These are phyloP conservation scores for Beauveria scarabaeidicola DNA, from an alignment of 2,329 filamentous ascomycete genomes.

Conservation along the genomic window DNA sequence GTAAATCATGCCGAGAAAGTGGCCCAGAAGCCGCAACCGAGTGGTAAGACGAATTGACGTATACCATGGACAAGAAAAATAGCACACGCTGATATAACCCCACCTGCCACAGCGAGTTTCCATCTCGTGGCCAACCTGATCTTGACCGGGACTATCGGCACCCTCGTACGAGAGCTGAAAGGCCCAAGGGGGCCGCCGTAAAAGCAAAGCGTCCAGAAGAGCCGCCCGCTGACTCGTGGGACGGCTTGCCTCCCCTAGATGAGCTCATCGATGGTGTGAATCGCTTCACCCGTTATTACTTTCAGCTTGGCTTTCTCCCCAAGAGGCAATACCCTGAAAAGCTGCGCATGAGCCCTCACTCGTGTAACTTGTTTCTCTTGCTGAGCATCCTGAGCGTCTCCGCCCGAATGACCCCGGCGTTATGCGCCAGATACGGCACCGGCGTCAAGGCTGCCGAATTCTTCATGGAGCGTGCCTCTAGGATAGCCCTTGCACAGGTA, in stretches of 20 bases:
- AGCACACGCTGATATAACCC: not conserved
- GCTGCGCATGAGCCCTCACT: constrained; percentile 37
- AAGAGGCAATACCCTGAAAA: constrained; percentile 41
- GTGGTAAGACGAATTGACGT: constrained; percentile 33
- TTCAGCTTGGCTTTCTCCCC: constrained; percentile 51
- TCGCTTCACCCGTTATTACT: constrained; percentile 46
- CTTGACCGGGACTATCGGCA: constrained; percentile 48
- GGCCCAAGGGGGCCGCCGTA: constrained; percentile 31
- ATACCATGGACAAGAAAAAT: not conserved
- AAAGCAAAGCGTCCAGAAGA: constrained; percentile 22
- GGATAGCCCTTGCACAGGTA: constrained; percentile 39
- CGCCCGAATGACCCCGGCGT: constrained; percentile 42
- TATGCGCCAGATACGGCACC: constrained; percentile 41
- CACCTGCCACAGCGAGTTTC: constrained; percentile 35
- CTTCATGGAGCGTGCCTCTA: constrained; percentile 43
- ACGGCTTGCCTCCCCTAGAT: constrained; percentile 38
- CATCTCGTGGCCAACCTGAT: constrained; percentile 43
- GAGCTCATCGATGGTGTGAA: constrained; percentile 45
- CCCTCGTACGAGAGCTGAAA: constrained; percentile 42
- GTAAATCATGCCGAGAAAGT: constrained; percentile 42
- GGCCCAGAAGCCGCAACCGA: constrained; percentile 36
- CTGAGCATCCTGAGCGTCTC: constrained; percentile 49
- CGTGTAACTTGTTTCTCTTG: constrained; percentile 46
- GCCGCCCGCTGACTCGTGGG: constrained; percentile 33
- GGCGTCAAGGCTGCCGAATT: constrained; percentile 43